Evolutionary conservation across 2,329 filamentous ascomycete species (phyloP), one percentile per base, ranked within the genome.

Genomic region (Bipolaris oryzae): DNA sequence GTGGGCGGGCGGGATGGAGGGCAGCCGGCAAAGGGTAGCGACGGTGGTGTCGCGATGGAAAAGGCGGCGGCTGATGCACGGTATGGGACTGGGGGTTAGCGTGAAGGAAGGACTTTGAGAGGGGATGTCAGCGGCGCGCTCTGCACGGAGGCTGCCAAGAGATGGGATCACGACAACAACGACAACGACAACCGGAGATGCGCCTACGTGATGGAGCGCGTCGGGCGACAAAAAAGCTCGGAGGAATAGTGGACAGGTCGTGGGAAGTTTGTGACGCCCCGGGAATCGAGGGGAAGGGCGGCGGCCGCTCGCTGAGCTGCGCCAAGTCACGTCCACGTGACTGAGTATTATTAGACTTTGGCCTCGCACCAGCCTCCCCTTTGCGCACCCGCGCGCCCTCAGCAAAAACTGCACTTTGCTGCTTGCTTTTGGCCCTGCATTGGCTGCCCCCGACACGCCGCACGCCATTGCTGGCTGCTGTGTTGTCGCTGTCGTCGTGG

Each of bases 61-160:
- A 56, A 54, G 55, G 50, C 55, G 59, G 59, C 63, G 63, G 58
- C 58, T 60, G 58, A 58, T 60, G 58, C 58, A 57, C 58, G 58
- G 51, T 53, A 55, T 53, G 20, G 57, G 53, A 54, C 48, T 44
- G 57, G 55, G 50, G 51, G 57, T 53, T 58, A 55, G 55, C 51
- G 53, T 54, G 55, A 54, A 52, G 62, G 58, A 57, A 57, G 57
- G 58, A 46, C 49, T 54, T 54, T 50, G 53, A 41, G 38, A 59
- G 57, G 53, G 53, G 53, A 52, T 49, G 41, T 55, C 48, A 52
- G 52, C 41, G 53, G 42, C 47, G 53, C 53, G 41, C 53, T 23
- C 38, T 55, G 49, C 53, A 55, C 53, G 53, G 47, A 51, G 44
- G 28, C 49, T 49, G 50, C 50, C 55, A 57, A 57, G 55, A 44